These are phyloP conservation scores for Populus davidiana DNA, from an alignment of 345 rosid species.

Conservation along the genomic window DNA sequence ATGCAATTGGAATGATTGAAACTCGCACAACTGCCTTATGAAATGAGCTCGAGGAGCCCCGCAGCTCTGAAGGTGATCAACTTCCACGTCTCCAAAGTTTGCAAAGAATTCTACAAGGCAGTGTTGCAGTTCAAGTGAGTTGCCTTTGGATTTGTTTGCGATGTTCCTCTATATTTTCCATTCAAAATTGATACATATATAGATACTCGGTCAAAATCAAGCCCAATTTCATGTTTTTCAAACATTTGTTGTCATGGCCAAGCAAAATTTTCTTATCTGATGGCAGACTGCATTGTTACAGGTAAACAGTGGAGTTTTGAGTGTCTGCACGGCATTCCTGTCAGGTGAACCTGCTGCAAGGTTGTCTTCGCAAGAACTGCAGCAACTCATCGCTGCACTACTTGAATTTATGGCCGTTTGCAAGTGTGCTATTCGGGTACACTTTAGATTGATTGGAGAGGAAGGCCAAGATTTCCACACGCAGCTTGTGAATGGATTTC, in stretches of 20 bases:
- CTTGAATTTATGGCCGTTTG: slow-evolving; percentile 99
- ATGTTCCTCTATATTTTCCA: background rate
- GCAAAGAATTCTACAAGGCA: slow-evolving; percentile 99
- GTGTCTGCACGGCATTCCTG: slow-evolving; percentile 97
- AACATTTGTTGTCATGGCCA: background rate
- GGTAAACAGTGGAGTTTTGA: slow-evolving; percentile 97
- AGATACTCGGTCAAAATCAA: background rate
- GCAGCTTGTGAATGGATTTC: slow-evolving; percentile 97
- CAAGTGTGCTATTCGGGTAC: slow-evolving; percentile 95
- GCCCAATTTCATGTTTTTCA: background rate
- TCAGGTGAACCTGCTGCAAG: slow-evolving; percentile 99
- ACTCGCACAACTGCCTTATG: slow-evolving; percentile 89
- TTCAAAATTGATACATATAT: background rate
- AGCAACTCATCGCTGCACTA: slow-evolving; percentile 94
- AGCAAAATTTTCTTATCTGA: background rate
- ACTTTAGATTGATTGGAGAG: slow-evolving; percentile 87
- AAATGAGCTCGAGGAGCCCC: slow-evolving; percentile 97
- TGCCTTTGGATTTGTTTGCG: background rate
- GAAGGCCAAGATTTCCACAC: slow-evolving; percentile 99
- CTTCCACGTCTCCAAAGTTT: slow-evolving; percentile 93
- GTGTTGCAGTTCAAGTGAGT: slow-evolving; percentile 95
- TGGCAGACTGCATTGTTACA: slow-evolving; percentile 29
- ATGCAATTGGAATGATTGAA: slow-evolving; percentile 99
- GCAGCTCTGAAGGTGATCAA: slow-evolving; percentile 97
- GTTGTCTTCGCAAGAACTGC: slow-evolving; percentile 89